A percentile compares a stretch with the other conserved stretches of the same genome.
Conservation (phyloP, 2,329 filamentous ascomycete genomes). For the Colletotrichum spinosum region DNA sequence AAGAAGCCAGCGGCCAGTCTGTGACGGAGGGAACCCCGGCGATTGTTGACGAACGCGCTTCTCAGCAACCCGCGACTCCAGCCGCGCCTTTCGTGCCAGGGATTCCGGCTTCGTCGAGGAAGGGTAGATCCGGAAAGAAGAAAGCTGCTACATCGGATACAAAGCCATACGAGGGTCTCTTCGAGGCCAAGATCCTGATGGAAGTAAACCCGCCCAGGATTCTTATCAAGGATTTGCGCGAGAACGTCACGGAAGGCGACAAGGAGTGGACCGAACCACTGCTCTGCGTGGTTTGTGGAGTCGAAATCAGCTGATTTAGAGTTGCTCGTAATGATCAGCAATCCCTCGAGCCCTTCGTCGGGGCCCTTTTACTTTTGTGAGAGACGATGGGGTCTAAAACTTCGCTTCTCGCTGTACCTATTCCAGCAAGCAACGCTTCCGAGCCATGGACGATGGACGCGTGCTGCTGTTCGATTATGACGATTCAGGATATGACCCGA, state of each 20-base stretch:
- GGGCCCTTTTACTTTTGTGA: constrained; percentile 5
- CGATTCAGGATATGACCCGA: constrained; percentile 22
- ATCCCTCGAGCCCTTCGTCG: constrained; percentile 8
- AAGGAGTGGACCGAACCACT: constrained; percentile 66
- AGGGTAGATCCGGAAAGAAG: constrained; percentile 43
- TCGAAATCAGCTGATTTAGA: constrained; percentile 55
- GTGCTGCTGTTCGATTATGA: constrained; percentile 17
- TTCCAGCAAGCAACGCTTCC: constrained; percentile 21
- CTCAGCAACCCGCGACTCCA: constrained; percentile 39
- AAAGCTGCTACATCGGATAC: constrained; percentile 50
- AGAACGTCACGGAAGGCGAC: constrained; percentile 59
- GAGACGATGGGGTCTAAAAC: constrained; percentile 7
- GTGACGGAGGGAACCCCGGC: constrained; percentile 38
- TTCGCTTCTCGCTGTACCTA: constrained; percentile 35
- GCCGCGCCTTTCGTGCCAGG: constrained; percentile 26
- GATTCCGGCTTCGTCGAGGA: constrained; percentile 35
- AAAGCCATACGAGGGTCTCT: constrained; percentile 64
- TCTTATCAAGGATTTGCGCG: constrained; percentile 64
- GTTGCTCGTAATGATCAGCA: neutral
- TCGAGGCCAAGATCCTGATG: constrained; percentile 62
- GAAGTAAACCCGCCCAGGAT: constrained; percentile 59
- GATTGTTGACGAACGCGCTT: constrained; percentile 39
- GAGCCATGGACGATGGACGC: neutral
- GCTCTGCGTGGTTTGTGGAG: constrained; percentile 62
- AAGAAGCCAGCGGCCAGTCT: constrained; percentile 53